phyloP scores from a whole-genome alignment of 2,329 filamentous ascomycete genomes.

The Xylaria sp. region DNA sequence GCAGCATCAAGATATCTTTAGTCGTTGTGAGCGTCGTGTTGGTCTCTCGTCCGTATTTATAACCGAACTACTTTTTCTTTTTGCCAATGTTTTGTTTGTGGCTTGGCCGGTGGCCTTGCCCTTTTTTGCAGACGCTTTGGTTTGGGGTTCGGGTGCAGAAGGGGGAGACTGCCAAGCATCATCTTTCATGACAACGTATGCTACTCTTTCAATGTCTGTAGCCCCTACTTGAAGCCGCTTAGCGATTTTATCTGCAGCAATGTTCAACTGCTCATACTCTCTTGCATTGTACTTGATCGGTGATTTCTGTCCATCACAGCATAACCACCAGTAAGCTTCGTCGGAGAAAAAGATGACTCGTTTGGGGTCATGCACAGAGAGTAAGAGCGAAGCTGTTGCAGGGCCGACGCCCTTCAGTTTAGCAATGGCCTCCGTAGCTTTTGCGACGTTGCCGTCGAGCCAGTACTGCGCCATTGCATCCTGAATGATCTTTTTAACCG shows the following conservation, averaged over 20 bases:
- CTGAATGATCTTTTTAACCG: slow-evolving; percentile 60
- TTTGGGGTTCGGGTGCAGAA: slow-evolving; percentile 15
- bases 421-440: slow-evolving; percentile 64
- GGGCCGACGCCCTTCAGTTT: slow-evolving; percentile 80
- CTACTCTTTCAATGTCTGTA: slow-evolving; percentile 74
- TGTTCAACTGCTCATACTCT: slow-evolving; percentile 71
- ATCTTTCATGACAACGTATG: slow-evolving; percentile 71
- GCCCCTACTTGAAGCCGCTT: slow-evolving; percentile 65
- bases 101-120: slow-evolving; percentile 29
- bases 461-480: slow-evolving; percentile 62
- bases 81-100: slow-evolving; percentile 19
- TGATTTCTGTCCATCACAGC: slow-evolving; percentile 60
- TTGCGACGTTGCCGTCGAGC: slow-evolving; percentile 49
- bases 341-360: slow-evolving; percentile 80
- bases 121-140: slow-evolving; percentile 22
- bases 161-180: slow-evolving; percentile 20
- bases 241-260: slow-evolving; percentile 55
- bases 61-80: slow-evolving; percentile 22
- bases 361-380: slow-evolving; percentile 70
- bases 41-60: slow-evolving; percentile 13
- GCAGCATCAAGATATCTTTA: slow-evolving; percentile 25
- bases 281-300: slow-evolving; percentile 75
- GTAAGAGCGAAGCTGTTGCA: slow-evolving; percentile 79
- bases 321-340: slow-evolving; percentile 79
- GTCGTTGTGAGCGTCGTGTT: slow-evolving; percentile 33